These are phyloP conservation scores for Uronychia setigera DNA, from an alignment of 73 alveolate species.

Conservation along the genomic window DNA sequence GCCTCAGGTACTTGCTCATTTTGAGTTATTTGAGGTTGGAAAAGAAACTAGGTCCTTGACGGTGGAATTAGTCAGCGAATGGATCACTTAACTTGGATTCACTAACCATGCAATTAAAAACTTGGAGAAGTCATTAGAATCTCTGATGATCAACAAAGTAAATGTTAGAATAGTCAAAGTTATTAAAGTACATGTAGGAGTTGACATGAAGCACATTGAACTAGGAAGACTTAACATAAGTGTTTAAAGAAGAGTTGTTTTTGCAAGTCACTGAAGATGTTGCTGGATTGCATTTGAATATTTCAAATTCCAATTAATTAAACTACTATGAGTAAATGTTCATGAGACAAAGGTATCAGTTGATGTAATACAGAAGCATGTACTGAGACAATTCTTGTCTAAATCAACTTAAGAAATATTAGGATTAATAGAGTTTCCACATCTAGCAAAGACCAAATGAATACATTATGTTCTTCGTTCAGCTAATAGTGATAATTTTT, in stretches of 20 bases:
- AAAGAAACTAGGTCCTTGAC: too few species aligned
- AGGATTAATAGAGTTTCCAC: background rate
- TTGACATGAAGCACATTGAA: background rate
- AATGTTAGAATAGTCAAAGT: background rate
- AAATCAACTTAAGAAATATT: background rate
- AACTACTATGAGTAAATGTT: background rate
- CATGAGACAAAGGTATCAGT: background rate
- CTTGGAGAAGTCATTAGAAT: background rate
- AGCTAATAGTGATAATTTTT: background rate
- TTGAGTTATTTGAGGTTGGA: too few species aligned
- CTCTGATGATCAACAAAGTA: background rate
- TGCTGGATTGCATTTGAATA: slow-evolving; percentile 2
- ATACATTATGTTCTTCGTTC: background rate
- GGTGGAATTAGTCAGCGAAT: too few species aligned
- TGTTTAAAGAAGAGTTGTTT: background rate
- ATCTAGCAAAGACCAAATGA: background rate
- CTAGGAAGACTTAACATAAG: background rate
- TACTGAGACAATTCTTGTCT: background rate
- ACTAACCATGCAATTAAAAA: too few species aligned
- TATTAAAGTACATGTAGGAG: background rate
- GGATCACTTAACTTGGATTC: too few species aligned
- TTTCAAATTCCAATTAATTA: background rate
- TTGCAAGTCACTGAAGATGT: background rate
- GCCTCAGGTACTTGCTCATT: too few species aligned
- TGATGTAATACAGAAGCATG: background rate